These are phyloP conservation scores for Picochlorum sp. DNA, from an alignment of 139 green algal species.

Conservation along the genomic window DNA sequence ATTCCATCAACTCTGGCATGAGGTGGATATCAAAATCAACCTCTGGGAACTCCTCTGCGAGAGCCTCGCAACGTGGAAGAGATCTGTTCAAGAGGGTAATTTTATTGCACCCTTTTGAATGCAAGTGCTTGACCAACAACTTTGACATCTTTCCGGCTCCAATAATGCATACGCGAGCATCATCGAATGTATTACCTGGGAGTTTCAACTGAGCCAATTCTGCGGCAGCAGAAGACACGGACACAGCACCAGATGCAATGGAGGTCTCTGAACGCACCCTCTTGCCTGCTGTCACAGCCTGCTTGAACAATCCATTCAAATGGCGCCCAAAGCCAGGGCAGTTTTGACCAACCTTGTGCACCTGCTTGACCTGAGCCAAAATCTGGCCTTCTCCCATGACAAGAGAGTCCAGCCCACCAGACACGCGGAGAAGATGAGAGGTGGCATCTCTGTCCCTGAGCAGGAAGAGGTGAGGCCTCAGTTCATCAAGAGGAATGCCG, in stretches of 20 bases:
- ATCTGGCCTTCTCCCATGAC: constrained; percentile 99
- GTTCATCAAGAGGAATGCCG: constrained; percentile 85
- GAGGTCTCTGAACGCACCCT: constrained; percentile 89
- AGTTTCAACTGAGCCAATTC: constrained; percentile 98
- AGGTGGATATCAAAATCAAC: constrained; percentile 88
- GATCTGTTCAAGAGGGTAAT: constrained; percentile 90
- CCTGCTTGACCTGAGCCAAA: constrained; percentile 89
- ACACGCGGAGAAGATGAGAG: constrained; percentile 86
- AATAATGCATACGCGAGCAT: constrained; percentile 86
- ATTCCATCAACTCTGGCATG: constrained; percentile 83
- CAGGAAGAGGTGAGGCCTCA: constrained; percentile 93
- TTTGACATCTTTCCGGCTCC: constrained; percentile 96
- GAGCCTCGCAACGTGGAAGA: constrained; percentile 72
- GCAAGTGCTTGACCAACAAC: constrained; percentile 97
- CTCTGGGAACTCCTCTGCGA: constrained; percentile 93
- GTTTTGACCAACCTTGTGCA: constrained; percentile 91
- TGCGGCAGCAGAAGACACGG: constrained; percentile 87
- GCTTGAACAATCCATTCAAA: constrained; percentile 98
- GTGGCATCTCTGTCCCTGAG: constrained; percentile 93
- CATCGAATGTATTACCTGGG: constrained; percentile 68
- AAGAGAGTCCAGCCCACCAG: constrained; percentile 90
- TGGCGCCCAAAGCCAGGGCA: constrained; percentile 88
- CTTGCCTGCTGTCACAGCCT: constrained; percentile 96
- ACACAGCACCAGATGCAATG: constrained; percentile 90
- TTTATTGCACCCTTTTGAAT: constrained; percentile 86